Evolutionary conservation across 371 early-diverging fungal genomes (phyloP).

Genomic region (Rhizomucor miehei): DNA sequence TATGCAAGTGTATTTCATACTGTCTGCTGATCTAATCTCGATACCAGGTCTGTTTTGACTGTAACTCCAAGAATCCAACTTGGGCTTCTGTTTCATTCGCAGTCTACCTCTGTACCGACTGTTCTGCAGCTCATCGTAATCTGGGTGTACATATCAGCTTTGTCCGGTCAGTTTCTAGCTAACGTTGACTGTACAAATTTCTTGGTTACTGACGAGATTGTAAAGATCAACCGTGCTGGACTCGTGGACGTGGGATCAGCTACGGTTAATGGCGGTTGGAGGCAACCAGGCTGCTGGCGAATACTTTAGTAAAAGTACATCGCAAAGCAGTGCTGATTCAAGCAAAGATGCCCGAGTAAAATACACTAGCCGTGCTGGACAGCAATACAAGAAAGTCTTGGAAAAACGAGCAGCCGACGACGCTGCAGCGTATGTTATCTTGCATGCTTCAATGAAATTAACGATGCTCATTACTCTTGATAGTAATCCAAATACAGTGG

Average conservation of each 20-base stretch:
- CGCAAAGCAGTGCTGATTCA: conserved; percentile 34
- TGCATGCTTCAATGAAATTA: neutral
- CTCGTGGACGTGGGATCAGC: conserved; percentile 93
- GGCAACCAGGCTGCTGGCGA: conserved; percentile 80
- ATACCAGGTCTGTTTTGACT: conserved; percentile 92
- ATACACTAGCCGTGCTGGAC: conserved; percentile 78
- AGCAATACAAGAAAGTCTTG: conserved; percentile 82
- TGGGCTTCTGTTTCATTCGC: conserved; percentile 98
- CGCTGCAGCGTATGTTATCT: conserved; percentile 46
- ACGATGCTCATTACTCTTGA: neutral
- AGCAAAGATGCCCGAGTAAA: conserved; percentile 79
- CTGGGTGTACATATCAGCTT: conserved; percentile 96
- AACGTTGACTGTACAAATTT: neutral
- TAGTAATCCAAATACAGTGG: conserved; percentile 35
- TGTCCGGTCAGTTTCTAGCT: conserved; percentile 76
- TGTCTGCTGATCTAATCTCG: neutral
- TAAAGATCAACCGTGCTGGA: conserved; percentile 84
- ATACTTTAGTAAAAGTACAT: conserved; percentile 68
- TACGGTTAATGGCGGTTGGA: conserved; percentile 90
- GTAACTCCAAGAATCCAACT: conserved; percentile 93
- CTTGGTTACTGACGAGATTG: neutral
- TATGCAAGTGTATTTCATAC: neutral
- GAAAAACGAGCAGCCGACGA: conserved; percentile 78
- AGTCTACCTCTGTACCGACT: conserved; percentile 97
- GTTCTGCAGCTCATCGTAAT: conserved; percentile 94